These are phyloP conservation scores for Plasmopara muralis DNA, from an alignment of 352 stramenopile genomes.

Conservation along the genomic window DNA sequence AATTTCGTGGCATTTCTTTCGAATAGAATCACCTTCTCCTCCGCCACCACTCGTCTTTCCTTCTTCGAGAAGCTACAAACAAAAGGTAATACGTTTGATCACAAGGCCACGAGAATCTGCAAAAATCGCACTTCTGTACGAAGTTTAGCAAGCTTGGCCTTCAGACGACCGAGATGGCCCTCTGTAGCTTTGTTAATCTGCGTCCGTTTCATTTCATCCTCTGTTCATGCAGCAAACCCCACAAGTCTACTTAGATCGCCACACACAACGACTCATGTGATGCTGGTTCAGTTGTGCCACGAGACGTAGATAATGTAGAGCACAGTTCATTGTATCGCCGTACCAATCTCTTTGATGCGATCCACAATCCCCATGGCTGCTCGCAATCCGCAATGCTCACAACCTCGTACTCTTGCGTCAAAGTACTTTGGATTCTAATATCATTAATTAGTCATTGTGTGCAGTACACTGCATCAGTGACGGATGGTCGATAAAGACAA, in stretches of 20 bases:
- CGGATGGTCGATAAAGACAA: slow-evolving; percentile 2
- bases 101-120: not conserved
- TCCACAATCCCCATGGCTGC: slow-evolving; percentile 88
- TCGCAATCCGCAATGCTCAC: slow-evolving; percentile 6
- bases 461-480: slow-evolving; percentile 3
- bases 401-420: no score
- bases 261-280: not conserved
- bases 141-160: slow-evolving; percentile 98
- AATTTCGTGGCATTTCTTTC: not conserved
- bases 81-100: not conserved
- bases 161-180: slow-evolving; percentile 89
- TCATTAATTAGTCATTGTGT: slow-evolving; percentile 1
- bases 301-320: not conserved
- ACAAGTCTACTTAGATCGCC: not conserved
- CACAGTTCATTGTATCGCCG: slow-evolving; percentile 5
- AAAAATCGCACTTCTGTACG: slow-evolving; percentile 87
- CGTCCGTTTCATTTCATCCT: slow-evolving; percentile 95
- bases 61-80: slow-evolving; percentile 65
- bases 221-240: slow-evolving; percentile 25
- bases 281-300: not conserved
- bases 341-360: slow-evolving; percentile 92
- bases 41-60: slow-evolving; percentile 68
- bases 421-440: not conserved
- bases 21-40: slow-evolving; percentile 49
- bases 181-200: slow-evolving; percentile 98